Conservation (phyloP, 305 asterid species). For the Fraxinus paxiana region DNA sequence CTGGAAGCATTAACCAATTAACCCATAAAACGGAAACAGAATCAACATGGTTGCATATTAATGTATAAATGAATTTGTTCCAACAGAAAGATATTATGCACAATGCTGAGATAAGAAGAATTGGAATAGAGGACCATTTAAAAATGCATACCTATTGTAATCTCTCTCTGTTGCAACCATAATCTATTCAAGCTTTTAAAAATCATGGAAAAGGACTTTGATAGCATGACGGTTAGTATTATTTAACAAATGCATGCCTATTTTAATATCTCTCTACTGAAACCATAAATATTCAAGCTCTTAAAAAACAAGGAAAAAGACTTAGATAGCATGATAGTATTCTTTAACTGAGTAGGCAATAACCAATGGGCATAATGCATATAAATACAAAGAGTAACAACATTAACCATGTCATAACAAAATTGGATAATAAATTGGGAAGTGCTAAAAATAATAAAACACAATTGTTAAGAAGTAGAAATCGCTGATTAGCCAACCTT, state of each 20-base stretch:
- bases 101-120: slow-evolving; percentile 2
- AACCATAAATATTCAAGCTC: not conserved
- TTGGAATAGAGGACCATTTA: slow-evolving; percentile 13
- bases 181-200: not conserved
- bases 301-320: not conserved
- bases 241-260: not conserved
- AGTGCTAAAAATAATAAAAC: not conserved
- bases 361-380: not conserved
- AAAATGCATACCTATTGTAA: not conserved
- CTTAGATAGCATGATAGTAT: slow-evolving; percentile 5
- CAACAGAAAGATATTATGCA: slow-evolving; percentile 20
- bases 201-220: not conserved
- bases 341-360: slow-evolving; percentile 1
- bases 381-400: slow-evolving; percentile 9
- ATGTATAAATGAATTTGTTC: not conserved
- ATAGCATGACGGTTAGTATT: not conserved
- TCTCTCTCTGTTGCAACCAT: not conserved
- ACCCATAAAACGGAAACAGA: not conserved
- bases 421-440: slow-evolving; percentile 4
- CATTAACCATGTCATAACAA: slow-evolving; percentile 7
- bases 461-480: slow-evolving; percentile 6
- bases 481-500: slow-evolving; percentile 8
- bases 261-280: not conserved
- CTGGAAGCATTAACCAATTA: slow-evolving; percentile 39
- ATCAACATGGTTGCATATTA: not conserved